A percentile compares a stretch with the other conserved stretches of the same genome.
phyloP scores from a whole-genome alignment of 1,284 basidiomycete species.

The Malassezia yamatoensis region DNA sequence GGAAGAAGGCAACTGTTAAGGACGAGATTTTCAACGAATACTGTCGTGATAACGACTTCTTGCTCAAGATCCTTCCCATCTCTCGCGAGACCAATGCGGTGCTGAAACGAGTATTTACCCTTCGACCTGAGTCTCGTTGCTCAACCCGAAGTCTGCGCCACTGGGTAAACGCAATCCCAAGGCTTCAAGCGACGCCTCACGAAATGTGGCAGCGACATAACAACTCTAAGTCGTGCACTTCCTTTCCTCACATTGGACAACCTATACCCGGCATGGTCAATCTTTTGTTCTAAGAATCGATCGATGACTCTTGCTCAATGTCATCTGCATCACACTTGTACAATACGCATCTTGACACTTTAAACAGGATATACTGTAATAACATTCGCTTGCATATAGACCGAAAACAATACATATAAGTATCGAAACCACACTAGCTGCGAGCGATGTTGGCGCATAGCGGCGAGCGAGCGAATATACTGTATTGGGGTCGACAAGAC shows the following conservation, averaged over 20 bases:
- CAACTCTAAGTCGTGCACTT: background rate
- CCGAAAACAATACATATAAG: slow-evolving; percentile 33
- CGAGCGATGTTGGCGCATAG: slow-evolving; percentile 35
- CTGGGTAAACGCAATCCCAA: slow-evolving; percentile 30
- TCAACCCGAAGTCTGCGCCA: slow-evolving; percentile 30
- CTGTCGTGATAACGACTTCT: slow-evolving; percentile 37
- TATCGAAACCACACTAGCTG: slow-evolving; percentile 46
- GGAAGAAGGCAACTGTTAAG: slow-evolving; percentile 63
- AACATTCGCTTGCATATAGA: slow-evolving; percentile 31
- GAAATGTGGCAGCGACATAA: slow-evolving; percentile 25
- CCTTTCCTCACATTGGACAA: background rate
- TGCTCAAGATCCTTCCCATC: slow-evolving; percentile 44
- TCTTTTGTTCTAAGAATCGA: background rate
- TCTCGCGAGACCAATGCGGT: slow-evolving; percentile 41
- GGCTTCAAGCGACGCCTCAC: slow-evolving; percentile 38
- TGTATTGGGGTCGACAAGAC: background rate
- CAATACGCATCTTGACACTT: background rate
- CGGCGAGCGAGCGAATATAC: slow-evolving; percentile 13
- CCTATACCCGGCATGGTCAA: background rate
- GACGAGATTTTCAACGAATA: slow-evolving; percentile 61
- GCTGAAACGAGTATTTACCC: slow-evolving; percentile 42
- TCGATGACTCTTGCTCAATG: background rate
- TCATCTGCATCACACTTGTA: too few species aligned
- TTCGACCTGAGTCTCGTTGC: slow-evolving; percentile 37
- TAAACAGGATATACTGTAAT: background rate